Percentiles rank a stretch among this genome's conserved stretches.
These are phyloP conservation scores for Beverwykella pulmonaria DNA, from an alignment of 495 filamentous ascomycete genomes.

Conservation along the genomic window DNA sequence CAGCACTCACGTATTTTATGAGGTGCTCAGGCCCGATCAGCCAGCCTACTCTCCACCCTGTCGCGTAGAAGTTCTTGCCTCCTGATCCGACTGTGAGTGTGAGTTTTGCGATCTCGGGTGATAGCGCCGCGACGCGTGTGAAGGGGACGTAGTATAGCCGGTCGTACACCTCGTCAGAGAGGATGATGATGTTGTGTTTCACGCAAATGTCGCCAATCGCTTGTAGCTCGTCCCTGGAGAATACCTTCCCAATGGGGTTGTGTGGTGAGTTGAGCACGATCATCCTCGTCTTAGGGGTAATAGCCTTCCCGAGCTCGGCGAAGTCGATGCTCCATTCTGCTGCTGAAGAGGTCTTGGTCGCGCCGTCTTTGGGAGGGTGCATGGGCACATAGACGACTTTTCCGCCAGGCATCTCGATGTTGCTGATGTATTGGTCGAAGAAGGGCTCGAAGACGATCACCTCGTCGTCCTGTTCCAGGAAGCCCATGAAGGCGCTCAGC, in stretches of 20 bases:
- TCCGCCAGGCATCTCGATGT: constrained; percentile 97
- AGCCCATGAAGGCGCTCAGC: constrained; percentile 96
- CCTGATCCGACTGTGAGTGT: constrained; percentile 94
- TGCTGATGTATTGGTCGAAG: constrained; percentile 95
- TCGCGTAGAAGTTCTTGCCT: constrained; percentile 97
- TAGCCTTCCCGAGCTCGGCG: constrained; percentile 76
- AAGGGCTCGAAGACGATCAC: constrained; percentile 98
- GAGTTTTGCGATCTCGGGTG: constrained; percentile 79
- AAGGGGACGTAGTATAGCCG: constrained; percentile 93
- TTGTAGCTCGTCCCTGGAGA: constrained; percentile 78
- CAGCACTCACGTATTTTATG: constrained; percentile 88
- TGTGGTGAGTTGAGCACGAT: constrained; percentile 85
- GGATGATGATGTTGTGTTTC: constrained; percentile 90
- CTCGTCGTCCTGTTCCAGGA: constrained; percentile 91
- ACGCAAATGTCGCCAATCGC: constrained; percentile 88
- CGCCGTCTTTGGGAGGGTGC: constrained; percentile 85
- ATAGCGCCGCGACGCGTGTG: constrained; percentile 85
- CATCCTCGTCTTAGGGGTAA: constrained; percentile 89
- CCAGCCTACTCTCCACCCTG: constrained; percentile 96
- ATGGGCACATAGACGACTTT: constrained; percentile 91
- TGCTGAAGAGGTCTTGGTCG: constrained; percentile 74
- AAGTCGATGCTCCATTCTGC: constrained; percentile 88
- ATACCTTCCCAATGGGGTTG: constrained; percentile 96
- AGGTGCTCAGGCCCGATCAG: constrained; percentile 85
- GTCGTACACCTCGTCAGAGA: constrained; percentile 96